These are phyloP conservation scores for Bifiguratus adelaidae DNA, from an alignment of 192 early-diverging fungal genomes.

Conservation along the genomic window DNA sequence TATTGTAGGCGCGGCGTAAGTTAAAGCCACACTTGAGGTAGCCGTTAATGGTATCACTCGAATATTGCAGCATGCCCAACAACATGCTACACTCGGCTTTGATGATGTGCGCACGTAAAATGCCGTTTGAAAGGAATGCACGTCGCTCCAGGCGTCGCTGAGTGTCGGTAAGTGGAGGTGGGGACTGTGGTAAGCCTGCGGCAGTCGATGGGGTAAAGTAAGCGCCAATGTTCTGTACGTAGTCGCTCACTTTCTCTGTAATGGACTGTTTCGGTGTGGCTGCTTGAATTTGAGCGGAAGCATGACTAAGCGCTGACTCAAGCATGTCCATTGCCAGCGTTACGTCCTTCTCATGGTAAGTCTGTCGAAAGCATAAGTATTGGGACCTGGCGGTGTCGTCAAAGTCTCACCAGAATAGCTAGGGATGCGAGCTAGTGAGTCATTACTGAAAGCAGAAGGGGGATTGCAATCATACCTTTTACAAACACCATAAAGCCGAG, in stretches of 20 bases:
- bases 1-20: conserved; percentile 8
- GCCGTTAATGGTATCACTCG: conserved; percentile 34
- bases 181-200: conserved; percentile 14
- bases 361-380: conserved; percentile 8
- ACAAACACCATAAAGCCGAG: conserved; percentile 39
- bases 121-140: conserved; percentile 38
- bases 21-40: conserved; percentile 40
- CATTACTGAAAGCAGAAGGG: neutral
- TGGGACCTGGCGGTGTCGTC: neutral
- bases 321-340: conserved; percentile 26
- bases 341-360: conserved; percentile 30
- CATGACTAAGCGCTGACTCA: conserved; percentile 24
- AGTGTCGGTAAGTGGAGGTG: conserved; percentile 6
- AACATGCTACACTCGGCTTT: conserved; percentile 36
- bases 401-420: conserved; percentile 16
- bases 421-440: neutral
- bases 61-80: conserved; percentile 31
- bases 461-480: conserved; percentile 30
- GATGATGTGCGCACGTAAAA: conserved; percentile 35
- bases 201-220: conserved; percentile 22
- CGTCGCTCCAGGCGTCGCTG: conserved; percentile 4
- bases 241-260: conserved; percentile 21
- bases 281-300: conserved; percentile 35
- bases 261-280: conserved; percentile 27
- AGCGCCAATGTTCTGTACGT: no score